phyloP scores from a whole-genome alignment of 176 grass and related monocot genomes.

The Oryza nivara region DNA sequence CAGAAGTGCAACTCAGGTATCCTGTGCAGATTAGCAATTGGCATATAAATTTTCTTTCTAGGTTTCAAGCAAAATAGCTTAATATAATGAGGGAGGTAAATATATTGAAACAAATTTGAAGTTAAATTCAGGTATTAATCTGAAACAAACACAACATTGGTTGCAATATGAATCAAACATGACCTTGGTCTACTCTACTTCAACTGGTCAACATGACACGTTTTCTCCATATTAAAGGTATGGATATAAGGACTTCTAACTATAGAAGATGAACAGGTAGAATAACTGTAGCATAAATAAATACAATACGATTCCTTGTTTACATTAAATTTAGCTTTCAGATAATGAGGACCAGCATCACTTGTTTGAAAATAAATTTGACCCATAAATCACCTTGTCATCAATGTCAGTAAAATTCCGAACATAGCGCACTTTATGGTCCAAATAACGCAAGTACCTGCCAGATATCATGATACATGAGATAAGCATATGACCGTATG shows the following conservation, averaged over 20 bases:
- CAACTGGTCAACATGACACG: background rate
- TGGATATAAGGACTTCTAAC: background rate
- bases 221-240: background rate
- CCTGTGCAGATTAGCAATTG: constrained; percentile 67
- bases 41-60: constrained; percentile 49
- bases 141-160: constrained; percentile 14
- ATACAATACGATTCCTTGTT: background rate
- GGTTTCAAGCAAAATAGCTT: constrained; percentile 27
- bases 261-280: background rate
- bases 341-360: background rate
- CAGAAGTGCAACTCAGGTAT: constrained; percentile 81
- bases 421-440: constrained; percentile 83
- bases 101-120: background rate
- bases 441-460: constrained; percentile 82
- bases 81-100: constrained; percentile 34
- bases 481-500: background rate
- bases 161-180: background rate
- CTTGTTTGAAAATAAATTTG: constrained; percentile 1
- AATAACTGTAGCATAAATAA: background rate
- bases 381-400: constrained; percentile 69
- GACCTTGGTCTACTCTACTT: constrained; percentile 12
- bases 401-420: constrained; percentile 98
- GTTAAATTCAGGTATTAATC: background rate
- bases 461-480: constrained; percentile 4
- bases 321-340: background rate